Percentiles rank a stretch among this genome's conserved stretches.
Evolutionary conservation across 805 yeast genomes (phyloP).

Genomic region (Saturnispora ahearnii): DNA sequence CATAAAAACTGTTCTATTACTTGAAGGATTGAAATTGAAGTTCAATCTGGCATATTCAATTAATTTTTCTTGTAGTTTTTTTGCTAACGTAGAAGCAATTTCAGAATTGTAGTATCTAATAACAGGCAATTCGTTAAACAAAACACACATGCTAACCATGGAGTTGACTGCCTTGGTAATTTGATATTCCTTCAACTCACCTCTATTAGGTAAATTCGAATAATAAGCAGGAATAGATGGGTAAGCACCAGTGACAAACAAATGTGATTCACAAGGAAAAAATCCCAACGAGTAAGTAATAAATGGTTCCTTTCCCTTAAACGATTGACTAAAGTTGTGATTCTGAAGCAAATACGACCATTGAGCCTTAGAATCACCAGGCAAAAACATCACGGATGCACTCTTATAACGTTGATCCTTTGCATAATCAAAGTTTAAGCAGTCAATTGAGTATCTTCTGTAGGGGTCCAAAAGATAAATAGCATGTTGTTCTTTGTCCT

Average conservation of each 20-base stretch:
- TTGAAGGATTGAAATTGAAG: conserved; percentile 52
- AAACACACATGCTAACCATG: conserved; percentile 61
- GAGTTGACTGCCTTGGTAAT: conserved; percentile 52
- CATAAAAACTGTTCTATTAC: conserved; percentile 48
- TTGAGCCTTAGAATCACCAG: conserved; percentile 34
- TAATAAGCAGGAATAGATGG: conserved; percentile 67
- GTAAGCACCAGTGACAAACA: conserved; percentile 54
- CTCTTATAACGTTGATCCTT: conserved; percentile 63
- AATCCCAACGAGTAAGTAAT: conserved; percentile 37
- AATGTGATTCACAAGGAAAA: conserved; percentile 60
- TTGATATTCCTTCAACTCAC: conserved; percentile 51
- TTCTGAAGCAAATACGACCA: conserved; percentile 18
- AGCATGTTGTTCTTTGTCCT: conserved; percentile 42
- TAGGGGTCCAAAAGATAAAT: conserved; percentile 67
- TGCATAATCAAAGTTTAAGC: conserved; percentile 67
- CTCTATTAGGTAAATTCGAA: conserved; percentile 44
- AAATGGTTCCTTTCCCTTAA: conserved; percentile 1
- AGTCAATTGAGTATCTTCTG: conserved; percentile 54
- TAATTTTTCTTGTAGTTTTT: conserved; percentile 56
- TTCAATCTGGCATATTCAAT: conserved; percentile 69
- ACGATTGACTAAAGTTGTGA: conserved; percentile 2
- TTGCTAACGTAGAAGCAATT: conserved; percentile 50
- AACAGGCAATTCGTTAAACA: conserved; percentile 83
- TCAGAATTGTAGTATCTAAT: conserved; percentile 63
- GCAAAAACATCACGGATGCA: conserved; percentile 61